These are phyloP conservation scores for Telfairia occidentalis DNA, from an alignment of 331 rosid genomes.

Conservation along the genomic window DNA sequence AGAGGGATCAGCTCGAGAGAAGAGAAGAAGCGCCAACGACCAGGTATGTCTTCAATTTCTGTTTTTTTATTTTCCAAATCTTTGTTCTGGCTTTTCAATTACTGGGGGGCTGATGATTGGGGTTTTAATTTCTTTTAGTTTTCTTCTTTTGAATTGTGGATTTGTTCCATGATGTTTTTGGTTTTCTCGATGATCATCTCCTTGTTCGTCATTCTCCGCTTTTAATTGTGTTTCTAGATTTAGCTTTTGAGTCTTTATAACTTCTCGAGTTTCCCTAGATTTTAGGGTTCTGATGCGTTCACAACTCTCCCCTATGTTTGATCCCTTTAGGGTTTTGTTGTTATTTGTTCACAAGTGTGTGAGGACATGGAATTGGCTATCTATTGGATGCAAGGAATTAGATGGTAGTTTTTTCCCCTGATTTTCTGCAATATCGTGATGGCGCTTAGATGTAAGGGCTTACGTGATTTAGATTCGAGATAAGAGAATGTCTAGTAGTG, in stretches of 20 bases:
- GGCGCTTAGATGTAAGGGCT: not conserved
- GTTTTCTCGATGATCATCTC: not conserved
- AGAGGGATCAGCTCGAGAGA: not conserved
- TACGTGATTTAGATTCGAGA: no score
- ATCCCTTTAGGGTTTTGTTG: not conserved
- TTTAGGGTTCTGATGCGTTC: not conserved
- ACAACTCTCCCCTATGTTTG: not conserved
- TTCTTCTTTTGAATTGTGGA: not conserved
- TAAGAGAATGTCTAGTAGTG: not conserved
- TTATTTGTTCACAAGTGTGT: not conserved
- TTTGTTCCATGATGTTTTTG: not conserved
- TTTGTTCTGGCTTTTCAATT: not conserved
- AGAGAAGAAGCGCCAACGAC: not conserved
- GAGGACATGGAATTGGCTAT: not conserved
- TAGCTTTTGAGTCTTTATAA: no score
- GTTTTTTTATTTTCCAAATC: not conserved
- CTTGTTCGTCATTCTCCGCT: not conserved
- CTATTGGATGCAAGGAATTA: not conserved
- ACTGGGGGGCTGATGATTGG: not conserved
- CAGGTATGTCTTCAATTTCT: not conserved
- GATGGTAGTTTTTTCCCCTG: not conserved
- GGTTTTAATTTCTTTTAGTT: no score
- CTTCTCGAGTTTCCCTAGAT: not conserved
- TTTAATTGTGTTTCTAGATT: not conserved
- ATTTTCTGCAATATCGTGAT: not conserved